A percentile compares a stretch with the other conserved stretches of the same genome.
phyloP scores from a whole-genome alignment of 208 protist genomes.

The Leishmania tarentolae region DNA sequence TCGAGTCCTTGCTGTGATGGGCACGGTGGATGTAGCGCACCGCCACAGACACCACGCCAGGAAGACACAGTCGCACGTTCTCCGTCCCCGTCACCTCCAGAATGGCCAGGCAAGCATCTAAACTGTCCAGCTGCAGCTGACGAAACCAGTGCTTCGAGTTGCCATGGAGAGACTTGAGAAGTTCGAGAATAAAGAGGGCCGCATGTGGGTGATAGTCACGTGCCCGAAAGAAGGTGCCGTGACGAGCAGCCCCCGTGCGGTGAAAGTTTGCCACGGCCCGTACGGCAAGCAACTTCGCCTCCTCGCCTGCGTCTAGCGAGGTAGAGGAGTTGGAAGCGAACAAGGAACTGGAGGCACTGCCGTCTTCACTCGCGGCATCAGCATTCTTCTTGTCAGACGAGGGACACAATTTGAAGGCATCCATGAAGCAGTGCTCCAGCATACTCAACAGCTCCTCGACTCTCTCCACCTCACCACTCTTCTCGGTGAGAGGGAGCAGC shows the following conservation, averaged over 20 bases:
- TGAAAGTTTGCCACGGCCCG: conserved; percentile 65
- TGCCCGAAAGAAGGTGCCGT: conserved; percentile 48
- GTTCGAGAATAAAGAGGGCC: conserved; percentile 84
- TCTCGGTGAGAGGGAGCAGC: conserved; percentile 35
- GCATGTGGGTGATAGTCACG: conserved; percentile 67
- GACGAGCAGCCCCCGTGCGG: conserved; percentile 29
- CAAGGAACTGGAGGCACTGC: not conserved
- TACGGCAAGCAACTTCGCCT: conserved; percentile 64
- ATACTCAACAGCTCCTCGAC: conserved; percentile 49
- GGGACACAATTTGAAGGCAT: conserved; percentile 47
- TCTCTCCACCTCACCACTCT: conserved; percentile 43
- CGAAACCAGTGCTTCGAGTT: conserved; percentile 83
- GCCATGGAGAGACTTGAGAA: conserved; percentile 71
- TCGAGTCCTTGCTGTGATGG: conserved; percentile 71
- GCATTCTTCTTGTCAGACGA: conserved; percentile 9
- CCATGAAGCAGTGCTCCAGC: conserved; percentile 72
- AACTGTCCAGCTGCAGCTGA: conserved; percentile 63
- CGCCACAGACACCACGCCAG: conserved; percentile 75
- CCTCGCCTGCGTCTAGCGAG: conserved; percentile 66
- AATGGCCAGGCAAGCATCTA: conserved; percentile 64
- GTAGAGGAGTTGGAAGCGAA: conserved; percentile 5
- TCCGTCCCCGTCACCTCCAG: conserved; percentile 50
- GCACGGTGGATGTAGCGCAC: conserved; percentile 71
- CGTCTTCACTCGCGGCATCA: too few relatives aligned
- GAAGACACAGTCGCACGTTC: conserved; percentile 70